phyloP scores from a whole-genome alignment of 2,329 filamentous ascomycete genomes.

The Epichloe brachyelytri region DNA sequence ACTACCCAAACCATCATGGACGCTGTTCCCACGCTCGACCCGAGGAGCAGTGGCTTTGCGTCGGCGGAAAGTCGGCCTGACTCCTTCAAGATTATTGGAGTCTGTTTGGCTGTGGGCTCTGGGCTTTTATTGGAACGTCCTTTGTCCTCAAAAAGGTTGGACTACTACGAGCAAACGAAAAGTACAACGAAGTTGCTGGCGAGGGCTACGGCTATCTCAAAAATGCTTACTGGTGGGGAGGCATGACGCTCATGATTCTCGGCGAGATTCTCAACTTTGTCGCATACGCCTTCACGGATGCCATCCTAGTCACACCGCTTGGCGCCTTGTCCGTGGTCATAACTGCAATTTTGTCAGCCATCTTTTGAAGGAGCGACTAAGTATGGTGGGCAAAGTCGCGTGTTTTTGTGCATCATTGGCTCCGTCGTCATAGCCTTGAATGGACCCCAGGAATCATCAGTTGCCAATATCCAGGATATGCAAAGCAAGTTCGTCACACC shows the following conservation, averaged over 20 bases:
- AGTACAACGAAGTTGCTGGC: constrained; percentile 90
- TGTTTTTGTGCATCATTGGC: constrained; percentile 93
- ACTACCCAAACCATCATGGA: background rate
- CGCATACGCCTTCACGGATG: constrained; percentile 92
- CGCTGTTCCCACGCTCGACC: background rate
- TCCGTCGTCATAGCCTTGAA: constrained; percentile 92
- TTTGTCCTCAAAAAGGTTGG: constrained; percentile 95
- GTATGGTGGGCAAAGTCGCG: constrained; percentile 89
- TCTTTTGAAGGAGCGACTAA: constrained; percentile 94
- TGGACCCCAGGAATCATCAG: constrained; percentile 74
- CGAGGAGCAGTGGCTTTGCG: background rate
- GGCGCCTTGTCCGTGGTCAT: constrained; percentile 88
- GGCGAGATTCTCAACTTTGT: constrained; percentile 96
- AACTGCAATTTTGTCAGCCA: constrained; percentile 78
- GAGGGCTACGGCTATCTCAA: constrained; percentile 97
- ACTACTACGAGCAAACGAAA: constrained; percentile 80
- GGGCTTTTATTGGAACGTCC: constrained; percentile 82
- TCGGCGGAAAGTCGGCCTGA: background rate
- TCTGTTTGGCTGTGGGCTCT: constrained; percentile 72
- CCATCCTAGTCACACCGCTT: constrained; percentile 85
- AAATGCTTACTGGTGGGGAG: constrained; percentile 87
- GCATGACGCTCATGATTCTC: constrained; percentile 94
- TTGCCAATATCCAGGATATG: constrained; percentile 84
- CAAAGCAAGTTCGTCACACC: constrained; percentile 74
- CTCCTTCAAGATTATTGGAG: constrained; percentile 74